Conservation (phyloP, 176 grass and related monocot genomes). For the Eragrostis curvula region DNA sequence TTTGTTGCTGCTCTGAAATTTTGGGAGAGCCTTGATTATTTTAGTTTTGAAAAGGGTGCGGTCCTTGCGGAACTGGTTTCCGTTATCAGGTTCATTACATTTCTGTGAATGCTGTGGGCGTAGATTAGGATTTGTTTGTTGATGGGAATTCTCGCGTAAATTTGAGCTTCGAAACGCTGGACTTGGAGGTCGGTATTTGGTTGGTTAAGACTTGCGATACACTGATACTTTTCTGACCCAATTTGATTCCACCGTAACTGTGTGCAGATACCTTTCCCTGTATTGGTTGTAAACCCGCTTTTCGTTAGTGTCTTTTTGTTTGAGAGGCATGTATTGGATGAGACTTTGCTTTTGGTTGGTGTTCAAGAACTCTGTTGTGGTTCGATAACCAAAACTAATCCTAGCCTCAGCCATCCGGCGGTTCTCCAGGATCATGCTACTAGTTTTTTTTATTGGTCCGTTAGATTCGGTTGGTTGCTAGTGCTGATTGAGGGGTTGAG, state of each 20-base stretch:
- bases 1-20: background rate
- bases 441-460: background rate
- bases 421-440: background rate
- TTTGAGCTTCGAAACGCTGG: background rate
- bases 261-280: background rate
- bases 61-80: too few relatives aligned
- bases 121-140: background rate
- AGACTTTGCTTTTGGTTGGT: background rate
- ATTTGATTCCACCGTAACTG: background rate
- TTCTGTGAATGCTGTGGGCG: background rate
- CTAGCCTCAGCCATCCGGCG: too few relatives aligned
- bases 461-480: background rate
- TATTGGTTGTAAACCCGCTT: background rate
- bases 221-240: background rate
- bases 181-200: background rate
- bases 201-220: background rate
- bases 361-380: background rate
- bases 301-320: background rate
- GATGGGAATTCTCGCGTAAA: background rate
- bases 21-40: background rate
- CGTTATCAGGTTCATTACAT: background rate
- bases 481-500: background rate
- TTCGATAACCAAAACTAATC: background rate
- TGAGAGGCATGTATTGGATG: background rate
- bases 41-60: too few relatives aligned